Percentiles rank a stretch among this genome's conserved stretches.
Evolutionary conservation across 352 stramenopile species (phyloP).

Genomic region (Globisporangium emineosum): DNA sequence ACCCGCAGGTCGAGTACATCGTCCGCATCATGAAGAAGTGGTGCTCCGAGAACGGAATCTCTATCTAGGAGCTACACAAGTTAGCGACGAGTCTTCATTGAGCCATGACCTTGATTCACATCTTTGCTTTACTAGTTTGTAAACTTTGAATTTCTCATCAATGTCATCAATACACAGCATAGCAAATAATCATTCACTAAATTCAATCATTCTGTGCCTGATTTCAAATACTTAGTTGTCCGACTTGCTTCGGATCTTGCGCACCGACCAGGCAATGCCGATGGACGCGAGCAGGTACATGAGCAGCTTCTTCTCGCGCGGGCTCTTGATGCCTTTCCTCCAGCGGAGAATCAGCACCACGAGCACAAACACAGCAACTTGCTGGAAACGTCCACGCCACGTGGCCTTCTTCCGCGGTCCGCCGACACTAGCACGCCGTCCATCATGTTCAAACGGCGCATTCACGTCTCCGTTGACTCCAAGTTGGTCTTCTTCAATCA

Average conservation of each 20-base stretch:
- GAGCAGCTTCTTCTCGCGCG: constrained; percentile 49
- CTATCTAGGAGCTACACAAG: constrained; percentile 33
- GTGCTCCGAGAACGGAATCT: constrained; percentile 88
- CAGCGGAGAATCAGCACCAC: constrained; percentile 43
- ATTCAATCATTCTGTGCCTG: background rate
- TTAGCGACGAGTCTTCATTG: background rate
- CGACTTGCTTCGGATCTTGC: constrained; percentile 41
- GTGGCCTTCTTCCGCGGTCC: constrained; percentile 14
- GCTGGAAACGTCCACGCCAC: constrained; percentile 36
- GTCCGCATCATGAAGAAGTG: constrained; percentile 96
- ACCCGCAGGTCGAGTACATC: constrained; percentile 96
- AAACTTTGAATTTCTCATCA: background rate
- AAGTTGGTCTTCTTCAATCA: constrained; percentile 65
- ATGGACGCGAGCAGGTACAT: constrained; percentile 67
- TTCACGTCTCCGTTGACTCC: constrained; percentile 17
- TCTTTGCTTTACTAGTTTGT: background rate
- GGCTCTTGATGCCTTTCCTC: constrained; percentile 42
- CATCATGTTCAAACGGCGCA: constrained; percentile 6
- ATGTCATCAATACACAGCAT: background rate
- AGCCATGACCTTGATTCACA: background rate
- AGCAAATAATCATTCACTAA: background rate
- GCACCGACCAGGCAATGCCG: constrained; percentile 53
- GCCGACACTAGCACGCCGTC: background rate
- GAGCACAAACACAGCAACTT: constrained; percentile 36
- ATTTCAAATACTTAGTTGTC: constrained; percentile 15